Conservation (phyloP, 1,284 basidiomycete genomes). For the Phylloporus sp. region DNA sequence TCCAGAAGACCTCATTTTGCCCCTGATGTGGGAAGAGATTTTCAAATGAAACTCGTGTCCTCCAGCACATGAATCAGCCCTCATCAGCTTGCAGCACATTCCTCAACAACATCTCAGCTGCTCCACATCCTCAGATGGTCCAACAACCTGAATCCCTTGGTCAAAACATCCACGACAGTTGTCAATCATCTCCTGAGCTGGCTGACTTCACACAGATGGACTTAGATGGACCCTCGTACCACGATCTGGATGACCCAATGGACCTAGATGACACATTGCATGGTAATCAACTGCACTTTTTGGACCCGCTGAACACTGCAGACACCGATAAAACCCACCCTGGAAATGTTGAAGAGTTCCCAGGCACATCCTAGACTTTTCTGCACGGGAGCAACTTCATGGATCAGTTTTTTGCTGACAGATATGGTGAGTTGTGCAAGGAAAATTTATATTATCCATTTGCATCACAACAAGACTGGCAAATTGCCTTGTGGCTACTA, state of each 20-base stretch:
- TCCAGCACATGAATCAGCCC: slow-evolving; percentile 15
- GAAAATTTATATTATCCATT: slow-evolving; percentile 13
- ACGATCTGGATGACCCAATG: too few relatives aligned
- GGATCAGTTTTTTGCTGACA: slow-evolving; percentile 11
- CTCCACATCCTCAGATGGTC: neutral
- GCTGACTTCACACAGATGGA: neutral
- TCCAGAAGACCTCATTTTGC: slow-evolving; percentile 7
- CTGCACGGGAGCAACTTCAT: slow-evolving; percentile 5
- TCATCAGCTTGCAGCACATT: neutral
- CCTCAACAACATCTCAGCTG: neutral
- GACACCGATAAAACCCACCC: neutral
- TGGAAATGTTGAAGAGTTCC: slow-evolving; percentile 1
- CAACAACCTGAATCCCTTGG: neutral
- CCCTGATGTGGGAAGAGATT: slow-evolving; percentile 10
- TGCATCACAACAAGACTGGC: slow-evolving; percentile 12
- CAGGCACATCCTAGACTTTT: neutral
- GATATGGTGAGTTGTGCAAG: neutral
- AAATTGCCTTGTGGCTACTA: slow-evolving; percentile 6
- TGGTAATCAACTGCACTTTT: too few relatives aligned
- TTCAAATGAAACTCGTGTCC: neutral
- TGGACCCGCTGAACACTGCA: neutral
- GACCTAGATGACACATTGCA: too few relatives aligned
- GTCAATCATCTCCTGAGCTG: neutral
- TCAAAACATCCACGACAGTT: neutral
- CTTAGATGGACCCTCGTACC: too few relatives aligned